Conservation (phyloP, 2,329 filamentous ascomycete genomes). For the Cladosporium sp. region DNA sequence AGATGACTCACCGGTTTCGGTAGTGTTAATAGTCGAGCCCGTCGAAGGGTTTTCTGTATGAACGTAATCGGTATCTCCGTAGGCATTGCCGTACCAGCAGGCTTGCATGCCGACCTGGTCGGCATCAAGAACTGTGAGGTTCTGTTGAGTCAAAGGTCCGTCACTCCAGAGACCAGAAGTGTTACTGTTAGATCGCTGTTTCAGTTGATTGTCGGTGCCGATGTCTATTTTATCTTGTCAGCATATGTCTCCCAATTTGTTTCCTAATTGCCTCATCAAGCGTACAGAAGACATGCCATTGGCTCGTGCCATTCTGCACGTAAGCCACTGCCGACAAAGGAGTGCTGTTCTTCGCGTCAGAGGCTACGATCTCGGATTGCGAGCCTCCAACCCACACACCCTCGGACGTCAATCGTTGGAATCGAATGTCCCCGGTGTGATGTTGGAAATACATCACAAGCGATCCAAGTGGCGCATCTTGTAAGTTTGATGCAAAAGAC, state of each 20-base stretch:
- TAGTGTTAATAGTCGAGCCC: not conserved
- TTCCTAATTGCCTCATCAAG: not conserved
- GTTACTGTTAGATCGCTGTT: slow-evolving; percentile 38
- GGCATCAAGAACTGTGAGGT: slow-evolving; percentile 29
- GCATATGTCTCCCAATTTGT: not conserved
- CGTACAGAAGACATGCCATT: slow-evolving; percentile 33
- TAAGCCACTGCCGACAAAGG: slow-evolving; percentile 43
- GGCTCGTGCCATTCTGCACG: slow-evolving; percentile 30
- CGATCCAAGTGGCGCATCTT: slow-evolving; percentile 31
- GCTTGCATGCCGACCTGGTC: slow-evolving; percentile 35
- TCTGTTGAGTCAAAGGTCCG: slow-evolving; percentile 32
- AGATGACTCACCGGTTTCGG: not conserved
- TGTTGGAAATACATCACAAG: slow-evolving; percentile 46
- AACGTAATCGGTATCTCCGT: slow-evolving; percentile 36
- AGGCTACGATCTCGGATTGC: slow-evolving; percentile 36
- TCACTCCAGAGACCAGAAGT: slow-evolving; percentile 36
- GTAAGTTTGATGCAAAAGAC: slow-evolving; percentile 31
- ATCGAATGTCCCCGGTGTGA: slow-evolving; percentile 39
- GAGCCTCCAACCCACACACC: slow-evolving; percentile 38
- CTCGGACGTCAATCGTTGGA: slow-evolving; percentile 33
- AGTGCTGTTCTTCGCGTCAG: slow-evolving; percentile 41
- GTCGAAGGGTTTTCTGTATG: slow-evolving; percentile 32
- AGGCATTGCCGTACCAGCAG: slow-evolving; percentile 36
- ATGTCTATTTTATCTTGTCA: slow-evolving; percentile 30
- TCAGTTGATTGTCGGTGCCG: slow-evolving; percentile 35